Conservation (phyloP, 2,329 filamentous ascomycete species). For the Myotisia sp. region DNA sequence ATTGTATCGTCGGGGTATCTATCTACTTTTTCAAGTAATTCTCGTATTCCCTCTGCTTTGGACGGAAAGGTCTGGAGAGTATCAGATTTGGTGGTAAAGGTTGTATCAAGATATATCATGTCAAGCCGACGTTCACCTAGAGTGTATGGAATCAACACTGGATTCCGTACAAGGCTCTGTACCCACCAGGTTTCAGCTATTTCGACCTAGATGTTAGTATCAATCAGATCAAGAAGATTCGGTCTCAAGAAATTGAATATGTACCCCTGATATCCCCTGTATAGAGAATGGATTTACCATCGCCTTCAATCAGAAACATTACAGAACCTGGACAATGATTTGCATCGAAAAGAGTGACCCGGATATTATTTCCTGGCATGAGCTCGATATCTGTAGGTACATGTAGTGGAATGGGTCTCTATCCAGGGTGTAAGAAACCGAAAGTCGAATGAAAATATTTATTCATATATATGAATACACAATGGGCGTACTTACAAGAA, state of each 20-base stretch:
- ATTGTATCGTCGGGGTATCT: slow-evolving; percentile 57
- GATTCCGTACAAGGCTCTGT: slow-evolving; percentile 54
- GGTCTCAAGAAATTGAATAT: slow-evolving; percentile 3
- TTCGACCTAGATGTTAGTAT: too few relatives aligned
- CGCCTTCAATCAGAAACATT: slow-evolving; percentile 78
- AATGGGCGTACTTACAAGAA: slow-evolving; percentile 39
- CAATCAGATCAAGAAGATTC: neutral
- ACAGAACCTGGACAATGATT: slow-evolving; percentile 85
- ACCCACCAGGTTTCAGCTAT: slow-evolving; percentile 74
- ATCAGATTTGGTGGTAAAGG: slow-evolving; percentile 45
- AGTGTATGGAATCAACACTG: slow-evolving; percentile 60
- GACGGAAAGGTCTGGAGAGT: slow-evolving; percentile 41
- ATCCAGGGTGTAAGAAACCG: slow-evolving; percentile 2
- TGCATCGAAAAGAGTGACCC: slow-evolving; percentile 74
- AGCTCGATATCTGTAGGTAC: slow-evolving; percentile 67
- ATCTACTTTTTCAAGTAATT: slow-evolving; percentile 55
- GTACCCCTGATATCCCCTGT: slow-evolving; percentile 68
- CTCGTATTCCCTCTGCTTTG: slow-evolving; percentile 60
- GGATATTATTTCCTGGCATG: slow-evolving; percentile 50
- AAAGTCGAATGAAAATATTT: slow-evolving; percentile 3
- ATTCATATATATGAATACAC: slow-evolving; percentile 2
- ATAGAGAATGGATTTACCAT: slow-evolving; percentile 61
- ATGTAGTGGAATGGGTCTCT: slow-evolving; percentile 69
- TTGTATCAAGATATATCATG: slow-evolving; percentile 80
- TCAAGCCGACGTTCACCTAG: slow-evolving; percentile 53